Evolutionary conservation across 2,329 filamentous ascomycete species (phyloP).

Genomic region (Blastomyces percursus): DNA sequence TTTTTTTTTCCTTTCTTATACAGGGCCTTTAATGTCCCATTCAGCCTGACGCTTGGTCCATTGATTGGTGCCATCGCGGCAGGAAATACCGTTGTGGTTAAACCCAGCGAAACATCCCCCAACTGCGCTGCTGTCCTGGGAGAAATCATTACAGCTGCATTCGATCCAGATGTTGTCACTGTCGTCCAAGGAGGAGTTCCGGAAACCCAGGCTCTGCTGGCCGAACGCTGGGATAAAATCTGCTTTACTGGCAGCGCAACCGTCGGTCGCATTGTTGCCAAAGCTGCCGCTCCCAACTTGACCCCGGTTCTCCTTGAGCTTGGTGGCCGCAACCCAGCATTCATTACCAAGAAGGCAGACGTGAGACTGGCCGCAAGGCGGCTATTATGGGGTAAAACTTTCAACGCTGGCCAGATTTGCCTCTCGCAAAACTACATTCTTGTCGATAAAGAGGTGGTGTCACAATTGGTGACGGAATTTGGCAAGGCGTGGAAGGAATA

Average conservation of each 20-base stretch:
- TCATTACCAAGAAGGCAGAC: constrained; percentile 76
- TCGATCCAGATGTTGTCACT: constrained; percentile 66
- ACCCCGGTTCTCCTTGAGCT: constrained; percentile 86
- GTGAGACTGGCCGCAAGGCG: constrained; percentile 69
- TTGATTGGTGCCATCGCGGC: constrained; percentile 83
- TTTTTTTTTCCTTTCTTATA: neutral
- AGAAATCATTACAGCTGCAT: constrained; percentile 61
- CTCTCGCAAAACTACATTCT: constrained; percentile 87
- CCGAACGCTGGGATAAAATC: constrained; percentile 95
- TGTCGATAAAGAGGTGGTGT: constrained; percentile 62
- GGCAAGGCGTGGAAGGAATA: constrained; percentile 62
- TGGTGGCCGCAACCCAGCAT: constrained; percentile 83
- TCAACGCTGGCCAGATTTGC: constrained; percentile 85
- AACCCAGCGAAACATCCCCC: constrained; percentile 77
- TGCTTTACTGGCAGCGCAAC: constrained; percentile 77
- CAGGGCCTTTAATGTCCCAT: constrained; percentile 82
- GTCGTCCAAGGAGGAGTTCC: constrained; percentile 71
- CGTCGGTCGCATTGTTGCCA: constrained; percentile 77
- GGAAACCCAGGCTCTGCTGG: constrained; percentile 70
- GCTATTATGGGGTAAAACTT: constrained; percentile 76
- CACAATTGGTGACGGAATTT: constrained; percentile 62
- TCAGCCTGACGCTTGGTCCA: constrained; percentile 68
- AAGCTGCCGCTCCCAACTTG: constrained; percentile 78
- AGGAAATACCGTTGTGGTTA: constrained; percentile 79
- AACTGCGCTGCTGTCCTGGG: constrained; percentile 66